Evolutionary conservation across 257 asterid genomes (phyloP).

Genomic region (Solanum peruvianum): DNA sequence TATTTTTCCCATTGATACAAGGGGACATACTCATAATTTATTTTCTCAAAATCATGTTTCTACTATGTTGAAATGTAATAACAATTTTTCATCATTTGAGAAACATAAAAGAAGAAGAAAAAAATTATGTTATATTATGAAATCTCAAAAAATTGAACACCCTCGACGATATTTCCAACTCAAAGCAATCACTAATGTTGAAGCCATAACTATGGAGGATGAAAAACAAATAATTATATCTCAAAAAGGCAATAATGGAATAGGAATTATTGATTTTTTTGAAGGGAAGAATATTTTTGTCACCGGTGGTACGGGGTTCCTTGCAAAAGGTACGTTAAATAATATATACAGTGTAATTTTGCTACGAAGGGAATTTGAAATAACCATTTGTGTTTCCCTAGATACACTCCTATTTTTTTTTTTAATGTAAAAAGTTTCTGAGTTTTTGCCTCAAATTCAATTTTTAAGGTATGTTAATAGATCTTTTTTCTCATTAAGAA

Average conservation of each 20-base stretch:
- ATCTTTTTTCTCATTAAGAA: too few species aligned
- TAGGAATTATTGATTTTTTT: constrained; percentile 11
- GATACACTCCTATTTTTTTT: too few species aligned
- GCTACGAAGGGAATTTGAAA: not conserved
- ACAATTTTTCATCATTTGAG: not conserved
- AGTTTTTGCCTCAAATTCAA: too few species aligned
- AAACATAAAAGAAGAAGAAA: not conserved
- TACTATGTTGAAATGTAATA: not conserved
- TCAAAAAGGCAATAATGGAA: not conserved
- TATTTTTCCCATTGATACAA: not conserved
- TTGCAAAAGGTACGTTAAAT: constrained; percentile 43
- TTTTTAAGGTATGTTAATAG: too few species aligned
- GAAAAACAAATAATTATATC: not conserved
- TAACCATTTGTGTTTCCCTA: not conserved
- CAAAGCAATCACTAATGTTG: not conserved
- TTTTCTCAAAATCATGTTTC: not conserved
- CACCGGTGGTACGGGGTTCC: constrained; percentile 66
- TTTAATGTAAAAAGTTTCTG: too few species aligned
- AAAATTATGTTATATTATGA: not conserved
- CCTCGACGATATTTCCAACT: not conserved
- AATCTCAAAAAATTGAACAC: not conserved
- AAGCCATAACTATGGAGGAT: not conserved
- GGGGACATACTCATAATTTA: not conserved
- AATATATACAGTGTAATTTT: not conserved
- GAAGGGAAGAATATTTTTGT: constrained; percentile 38